Conservation (phyloP, 495 filamentous ascomycete species). For the Friedmanniomyces simplex region DNA sequence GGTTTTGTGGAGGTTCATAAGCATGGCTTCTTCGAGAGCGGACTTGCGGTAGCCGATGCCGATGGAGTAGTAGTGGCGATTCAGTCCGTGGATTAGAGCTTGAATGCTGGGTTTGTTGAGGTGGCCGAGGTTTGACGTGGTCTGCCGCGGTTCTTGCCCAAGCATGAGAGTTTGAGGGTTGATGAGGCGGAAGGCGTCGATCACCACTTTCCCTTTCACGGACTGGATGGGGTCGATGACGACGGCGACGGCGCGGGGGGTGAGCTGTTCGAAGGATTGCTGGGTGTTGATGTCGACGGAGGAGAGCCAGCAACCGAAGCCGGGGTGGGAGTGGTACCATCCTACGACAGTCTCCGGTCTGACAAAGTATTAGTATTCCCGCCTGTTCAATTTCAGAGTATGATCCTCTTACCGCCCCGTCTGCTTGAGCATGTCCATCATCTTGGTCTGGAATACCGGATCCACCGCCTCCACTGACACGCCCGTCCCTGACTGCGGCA, state of each 20-base stretch:
- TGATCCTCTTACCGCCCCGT: constrained; percentile 68
- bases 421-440: constrained; percentile 99
- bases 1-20: constrained; percentile 99
- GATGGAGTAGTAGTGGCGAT: constrained; percentile 98
- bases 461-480: constrained; percentile 98
- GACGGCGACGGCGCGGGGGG: constrained; percentile 88
- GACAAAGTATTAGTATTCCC: background rate
- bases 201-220: constrained; percentile 98
- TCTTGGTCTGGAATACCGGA: constrained; percentile 96
- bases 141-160: constrained; percentile 96
- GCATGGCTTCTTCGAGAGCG: constrained; percentile 95
- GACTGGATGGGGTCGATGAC: constrained; percentile 98
- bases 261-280: constrained; percentile 97
- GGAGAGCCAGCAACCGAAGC: constrained; percentile 98
- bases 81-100: constrained; percentile 96
- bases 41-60: constrained; percentile 97
- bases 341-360: constrained; percentile 95
- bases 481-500: constrained; percentile 98
- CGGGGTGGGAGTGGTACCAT: constrained; percentile 99
- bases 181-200: constrained; percentile 97
- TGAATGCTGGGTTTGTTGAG: constrained; percentile 98
- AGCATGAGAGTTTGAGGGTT: constrained; percentile 98
- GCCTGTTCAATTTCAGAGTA: background rate
- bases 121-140: constrained; percentile 93
- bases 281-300: constrained; percentile 99